phyloP scores from a whole-genome alignment of 2,329 filamentous ascomycete genomes.

The Trematosphaeria pertusa region DNA sequence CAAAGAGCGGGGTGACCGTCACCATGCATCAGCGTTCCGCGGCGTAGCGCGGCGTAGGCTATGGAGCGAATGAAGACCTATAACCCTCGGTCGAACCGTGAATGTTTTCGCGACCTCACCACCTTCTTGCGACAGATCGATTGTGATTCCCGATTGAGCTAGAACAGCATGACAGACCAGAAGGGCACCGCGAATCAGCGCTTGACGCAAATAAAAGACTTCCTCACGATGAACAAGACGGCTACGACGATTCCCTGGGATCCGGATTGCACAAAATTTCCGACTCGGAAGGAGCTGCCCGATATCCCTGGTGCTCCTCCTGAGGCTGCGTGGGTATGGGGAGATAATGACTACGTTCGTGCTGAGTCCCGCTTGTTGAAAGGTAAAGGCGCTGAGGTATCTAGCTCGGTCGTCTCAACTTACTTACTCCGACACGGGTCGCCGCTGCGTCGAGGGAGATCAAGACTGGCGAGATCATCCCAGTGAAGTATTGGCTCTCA shows the following conservation, averaged over 20 bases:
- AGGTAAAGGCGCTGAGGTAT: background rate
- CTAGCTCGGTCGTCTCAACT: conserved; percentile 59
- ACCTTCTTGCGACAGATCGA: too few relatives aligned
- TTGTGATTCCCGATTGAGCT: too few relatives aligned
- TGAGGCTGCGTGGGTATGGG: conserved; percentile 68
- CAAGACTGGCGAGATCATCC: conserved; percentile 62
- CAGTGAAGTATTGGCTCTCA: conserved; percentile 57
- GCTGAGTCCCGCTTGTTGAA: background rate
- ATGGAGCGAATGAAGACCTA: too few relatives aligned
- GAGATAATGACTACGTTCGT: conserved; percentile 60
- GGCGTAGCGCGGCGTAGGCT: too few relatives aligned
- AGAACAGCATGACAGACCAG: conserved; percentile 39
- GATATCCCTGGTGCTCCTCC: conserved; percentile 59
- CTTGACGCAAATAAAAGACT: conserved; percentile 54
- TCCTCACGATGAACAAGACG: conserved; percentile 55
- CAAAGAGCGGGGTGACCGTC: too few relatives aligned
- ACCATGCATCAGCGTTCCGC: too few relatives aligned
- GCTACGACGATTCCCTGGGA: conserved; percentile 61
- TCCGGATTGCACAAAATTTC: conserved; percentile 60
- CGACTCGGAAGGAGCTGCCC: conserved; percentile 61
- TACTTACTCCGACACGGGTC: conserved; percentile 63
- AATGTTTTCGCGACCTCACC: too few relatives aligned
- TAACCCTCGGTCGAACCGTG: too few relatives aligned
- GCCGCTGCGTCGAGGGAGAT: conserved; percentile 62
- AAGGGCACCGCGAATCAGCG: conserved; percentile 44